Percentiles rank a stretch among this genome's conserved stretches.
Evolutionary conservation across 2,329 filamentous ascomycete genomes (phyloP).

Genomic region (Trichoderma sp.): DNA sequence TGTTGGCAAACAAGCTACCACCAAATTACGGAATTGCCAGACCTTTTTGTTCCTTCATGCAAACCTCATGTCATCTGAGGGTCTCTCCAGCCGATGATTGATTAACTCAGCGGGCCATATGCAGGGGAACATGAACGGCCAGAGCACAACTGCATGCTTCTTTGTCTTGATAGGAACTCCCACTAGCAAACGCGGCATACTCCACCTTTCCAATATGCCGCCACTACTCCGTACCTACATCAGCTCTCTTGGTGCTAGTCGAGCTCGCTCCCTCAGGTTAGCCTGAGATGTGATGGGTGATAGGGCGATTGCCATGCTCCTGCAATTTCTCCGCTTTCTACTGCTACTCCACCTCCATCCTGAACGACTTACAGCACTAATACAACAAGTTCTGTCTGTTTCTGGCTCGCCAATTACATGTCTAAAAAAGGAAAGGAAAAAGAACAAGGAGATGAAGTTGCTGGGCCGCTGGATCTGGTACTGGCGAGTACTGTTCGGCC

Average conservation of each 20-base stretch:
- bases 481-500: neutral
- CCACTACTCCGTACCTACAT: neutral
- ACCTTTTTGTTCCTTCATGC: neutral
- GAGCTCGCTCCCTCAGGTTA: slow-evolving; percentile 7
- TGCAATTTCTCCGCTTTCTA: slow-evolving; percentile 16
- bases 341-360: neutral
- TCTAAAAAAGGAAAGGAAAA: neutral
- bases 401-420: neutral
- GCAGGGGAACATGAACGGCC: neutral
- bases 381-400: neutral
- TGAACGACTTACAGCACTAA: neutral
- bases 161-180: neutral
- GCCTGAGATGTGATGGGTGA: slow-evolving; percentile 15
- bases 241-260: slow-evolving; percentile 10
- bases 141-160: neutral
- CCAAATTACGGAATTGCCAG: neutral
- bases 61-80: neutral
- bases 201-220: neutral
- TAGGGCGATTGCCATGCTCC: slow-evolving; percentile 15
- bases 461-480: neutral
- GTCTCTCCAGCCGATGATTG: neutral
- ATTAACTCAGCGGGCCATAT: neutral
- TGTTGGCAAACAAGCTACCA: neutral
- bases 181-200: neutral
- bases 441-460: neutral